Evolutionary conservation across 108 stramenopile genomes (phyloP).

Genomic region (Stephanodiscus minutulus): DNA sequence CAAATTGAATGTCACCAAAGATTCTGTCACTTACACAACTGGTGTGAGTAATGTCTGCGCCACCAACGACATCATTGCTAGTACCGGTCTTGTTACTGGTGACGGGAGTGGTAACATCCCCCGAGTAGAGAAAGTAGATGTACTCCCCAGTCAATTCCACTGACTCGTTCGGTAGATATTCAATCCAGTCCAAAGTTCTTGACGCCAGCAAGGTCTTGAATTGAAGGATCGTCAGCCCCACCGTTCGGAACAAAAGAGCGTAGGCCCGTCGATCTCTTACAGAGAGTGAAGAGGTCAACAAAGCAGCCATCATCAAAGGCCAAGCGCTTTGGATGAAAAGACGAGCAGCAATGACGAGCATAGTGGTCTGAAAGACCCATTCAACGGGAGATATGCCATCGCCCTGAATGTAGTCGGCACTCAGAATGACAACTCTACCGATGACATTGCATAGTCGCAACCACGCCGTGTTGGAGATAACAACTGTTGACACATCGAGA

Average conservation of each 20-base stretch:
- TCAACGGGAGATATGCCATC: slow-evolving; percentile 44
- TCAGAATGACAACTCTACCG: slow-evolving; percentile 35
- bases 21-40: slow-evolving; percentile 24
- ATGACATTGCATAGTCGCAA: slow-evolving; percentile 41
- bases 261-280: slow-evolving; percentile 50
- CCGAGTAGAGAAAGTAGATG: slow-evolving; percentile 45
- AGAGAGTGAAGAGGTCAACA: slow-evolving; percentile 16
- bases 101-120: slow-evolving; percentile 7
- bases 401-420: background rate
- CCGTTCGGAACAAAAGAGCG: slow-evolving; percentile 18
- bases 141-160: slow-evolving; percentile 33
- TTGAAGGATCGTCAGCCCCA: slow-evolving; percentile 46
- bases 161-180: slow-evolving; percentile 18
- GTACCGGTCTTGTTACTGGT: background rate
- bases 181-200: slow-evolving; percentile 36
- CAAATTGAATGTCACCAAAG: slow-evolving; percentile 45
- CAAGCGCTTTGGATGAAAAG: slow-evolving; percentile 28
- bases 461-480: slow-evolving; percentile 34
- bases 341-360: slow-evolving; percentile 35
- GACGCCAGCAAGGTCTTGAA: slow-evolving; percentile 49
- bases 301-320: slow-evolving; percentile 22
- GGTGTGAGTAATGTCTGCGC: background rate
- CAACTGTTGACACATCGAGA: slow-evolving; percentile 39
- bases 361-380: slow-evolving; percentile 28
- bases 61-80: background rate